Evolutionary conservation across 2,329 filamentous ascomycete genomes (phyloP), one percentile per base, ranked within the genome.

Genomic region (Seiridium unicorne): DNA sequence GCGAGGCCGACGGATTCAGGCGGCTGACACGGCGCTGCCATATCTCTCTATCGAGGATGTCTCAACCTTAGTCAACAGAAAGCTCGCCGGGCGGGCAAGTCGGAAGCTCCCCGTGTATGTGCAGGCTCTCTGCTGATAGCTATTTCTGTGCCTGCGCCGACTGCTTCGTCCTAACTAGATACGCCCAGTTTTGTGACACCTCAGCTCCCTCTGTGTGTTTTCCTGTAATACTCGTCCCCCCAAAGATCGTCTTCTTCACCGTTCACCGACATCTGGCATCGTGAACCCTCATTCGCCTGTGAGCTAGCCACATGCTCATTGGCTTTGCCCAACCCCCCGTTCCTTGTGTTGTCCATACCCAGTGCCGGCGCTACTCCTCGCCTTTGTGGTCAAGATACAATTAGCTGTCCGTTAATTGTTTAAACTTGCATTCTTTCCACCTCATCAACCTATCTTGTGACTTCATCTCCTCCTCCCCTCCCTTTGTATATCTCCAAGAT

Each of bases 401-500:
- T 36, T 35, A 40, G 49, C 32, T 34, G n/a, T 53, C 18, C n/a
- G 38, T 35, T 7, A 35, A 35, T 40, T 31, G 10, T 34, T 36
- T 48, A 18, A 48, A 35, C 34, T 38, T 18, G 5, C 26, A 31
- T 6, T 44, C 40, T 32, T 9, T 44, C 18, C 40, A 10, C 44
- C 40, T 55, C 40, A n/a, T 34, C 6, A 5, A 26, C 38, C 3
- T 2, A 32, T 26, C n/a, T 31, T n/a, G 38, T 2, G n/a, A 31
- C 5, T 18, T 18, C 32, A 47, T 34, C 11, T 38, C 13, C 13
- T 26, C 44, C 9, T 10, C 31, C 18, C 6, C 42, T n/a, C 26
- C 55, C 8, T 31, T 49, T 38, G 26, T 35, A 48, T 34, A 46
- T 38, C 10, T 31, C 42, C 51, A 26, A 60, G 2, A 72, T 72